Conservation (phyloP, 2,329 filamentous ascomycete genomes). For the Coniochaeta ligniaria region DNA sequence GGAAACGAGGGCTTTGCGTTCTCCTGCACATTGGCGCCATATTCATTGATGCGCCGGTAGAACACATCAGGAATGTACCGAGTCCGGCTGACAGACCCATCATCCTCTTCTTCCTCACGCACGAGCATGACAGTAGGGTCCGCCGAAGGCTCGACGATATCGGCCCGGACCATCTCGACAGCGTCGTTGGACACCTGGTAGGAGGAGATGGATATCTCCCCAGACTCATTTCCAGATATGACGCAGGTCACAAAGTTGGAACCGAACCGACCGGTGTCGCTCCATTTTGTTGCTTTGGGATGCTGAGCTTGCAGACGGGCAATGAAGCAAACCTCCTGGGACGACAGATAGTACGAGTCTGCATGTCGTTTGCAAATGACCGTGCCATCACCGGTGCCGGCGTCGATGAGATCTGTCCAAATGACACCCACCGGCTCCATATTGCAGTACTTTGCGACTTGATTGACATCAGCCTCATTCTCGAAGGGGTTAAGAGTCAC, state of each 20-base stretch:
- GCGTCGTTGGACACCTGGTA: slow-evolving; percentile 95
- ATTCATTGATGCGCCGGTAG: slow-evolving; percentile 92
- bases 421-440: slow-evolving; percentile 87
- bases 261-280: slow-evolving; percentile 86
- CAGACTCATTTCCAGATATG: slow-evolving; percentile 83
- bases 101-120: slow-evolving; percentile 82
- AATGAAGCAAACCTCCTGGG: slow-evolving; percentile 84
- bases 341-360: slow-evolving; percentile 91
- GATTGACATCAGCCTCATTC: slow-evolving; percentile 74
- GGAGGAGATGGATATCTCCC: slow-evolving; percentile 79
- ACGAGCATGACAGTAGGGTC: slow-evolving; percentile 94
- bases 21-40: slow-evolving; percentile 91
- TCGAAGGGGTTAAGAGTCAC: slow-evolving; percentile 80
- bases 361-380: slow-evolving; percentile 94
- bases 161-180: slow-evolving; percentile 92
- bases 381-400: slow-evolving; percentile 72
- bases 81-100: slow-evolving; percentile 57
- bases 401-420: slow-evolving; percentile 85
- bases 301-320: slow-evolving; percentile 81
- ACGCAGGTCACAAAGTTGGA: slow-evolving; percentile 97
- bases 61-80: slow-evolving; percentile 97
- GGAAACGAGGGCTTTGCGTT: slow-evolving; percentile 96
- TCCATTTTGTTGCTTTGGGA: slow-evolving; percentile 92
- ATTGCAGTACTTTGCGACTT: slow-evolving; percentile 74
- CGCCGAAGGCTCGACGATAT: slow-evolving; percentile 91